Conservation (phyloP, 169 alveolate genomes). For the Cryptosporidium sp. region DNA sequence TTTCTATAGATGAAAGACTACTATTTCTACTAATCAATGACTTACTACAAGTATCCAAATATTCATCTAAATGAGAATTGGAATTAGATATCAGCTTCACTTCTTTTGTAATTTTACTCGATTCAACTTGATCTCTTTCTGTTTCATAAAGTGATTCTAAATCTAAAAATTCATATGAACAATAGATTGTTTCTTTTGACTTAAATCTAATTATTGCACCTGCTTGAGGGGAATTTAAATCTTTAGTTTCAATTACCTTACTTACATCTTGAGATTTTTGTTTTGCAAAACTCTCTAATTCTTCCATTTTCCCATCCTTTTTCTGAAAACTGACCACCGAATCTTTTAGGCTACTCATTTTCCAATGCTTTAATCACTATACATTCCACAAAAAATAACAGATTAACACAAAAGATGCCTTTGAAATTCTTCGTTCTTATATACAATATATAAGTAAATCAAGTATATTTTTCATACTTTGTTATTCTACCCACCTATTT, state of each 20-base stretch:
- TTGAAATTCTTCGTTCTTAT: neutral
- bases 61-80: conserved; percentile 5
- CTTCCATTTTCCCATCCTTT: neutral
- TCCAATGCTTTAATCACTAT: neutral
- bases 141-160: neutral
- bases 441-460: neutral
- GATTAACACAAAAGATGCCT: neutral
- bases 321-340: neutral
- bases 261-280: neutral
- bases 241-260: neutral
- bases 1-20: conserved; percentile 27
- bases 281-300: neutral
- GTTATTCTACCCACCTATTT: neutral
- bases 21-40: conserved; percentile 13
- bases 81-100: neutral
- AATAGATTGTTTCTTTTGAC: neutral
- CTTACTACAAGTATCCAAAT: conserved; percentile 18
- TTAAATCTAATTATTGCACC: neutral
- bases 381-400: neutral
- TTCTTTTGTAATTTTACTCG: neutral
- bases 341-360: neutral
- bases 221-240: neutral
- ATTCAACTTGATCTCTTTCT: neutral
- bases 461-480: neutral
- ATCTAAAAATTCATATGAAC: conserved; percentile 1